Evolutionary conservation across 2,329 filamentous ascomycete species (phyloP).

Genomic region (Mycogone perniciosa): DNA sequence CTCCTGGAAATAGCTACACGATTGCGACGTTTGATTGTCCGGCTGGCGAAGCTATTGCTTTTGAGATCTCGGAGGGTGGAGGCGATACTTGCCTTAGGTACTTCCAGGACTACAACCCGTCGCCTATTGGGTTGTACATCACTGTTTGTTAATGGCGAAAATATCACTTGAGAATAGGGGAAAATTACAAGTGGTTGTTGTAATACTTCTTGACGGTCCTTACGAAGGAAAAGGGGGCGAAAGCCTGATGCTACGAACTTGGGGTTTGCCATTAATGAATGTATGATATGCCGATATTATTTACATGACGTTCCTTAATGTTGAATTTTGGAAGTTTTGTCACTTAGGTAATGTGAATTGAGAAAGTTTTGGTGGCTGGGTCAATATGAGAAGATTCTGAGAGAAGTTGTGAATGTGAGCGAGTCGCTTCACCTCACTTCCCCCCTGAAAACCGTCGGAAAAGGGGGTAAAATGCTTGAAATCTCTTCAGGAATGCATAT

Average conservation of each 20-base stretch:
- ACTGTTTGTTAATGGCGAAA: slow-evolving; percentile 22
- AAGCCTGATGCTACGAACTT: neutral
- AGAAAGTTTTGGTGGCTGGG: no score
- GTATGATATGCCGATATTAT: neutral
- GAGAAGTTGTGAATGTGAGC: no score
- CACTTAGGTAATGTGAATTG: no score
- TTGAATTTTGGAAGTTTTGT: no score
- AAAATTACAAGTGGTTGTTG: neutral
- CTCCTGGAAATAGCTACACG: slow-evolving; percentile 48
- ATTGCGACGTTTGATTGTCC: slow-evolving; percentile 50
- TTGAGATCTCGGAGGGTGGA: slow-evolving; percentile 39
- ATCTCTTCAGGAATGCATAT: no score
- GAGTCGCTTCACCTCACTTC: no score
- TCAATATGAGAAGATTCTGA: no score
- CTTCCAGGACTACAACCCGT: slow-evolving; percentile 58
- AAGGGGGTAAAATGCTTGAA: no score
- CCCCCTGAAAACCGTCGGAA: no score
- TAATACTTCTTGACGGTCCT: no score
- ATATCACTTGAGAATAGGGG: neutral
- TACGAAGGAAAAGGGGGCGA: neutral
- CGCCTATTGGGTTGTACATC: slow-evolving; percentile 36
- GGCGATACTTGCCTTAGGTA: slow-evolving; percentile 49
- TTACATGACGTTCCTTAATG: neutral
- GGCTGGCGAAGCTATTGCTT: slow-evolving; percentile 44
- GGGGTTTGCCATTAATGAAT: neutral